Conservation (phyloP, 257 asterid species). For the Fraxinus anomala region DNA sequence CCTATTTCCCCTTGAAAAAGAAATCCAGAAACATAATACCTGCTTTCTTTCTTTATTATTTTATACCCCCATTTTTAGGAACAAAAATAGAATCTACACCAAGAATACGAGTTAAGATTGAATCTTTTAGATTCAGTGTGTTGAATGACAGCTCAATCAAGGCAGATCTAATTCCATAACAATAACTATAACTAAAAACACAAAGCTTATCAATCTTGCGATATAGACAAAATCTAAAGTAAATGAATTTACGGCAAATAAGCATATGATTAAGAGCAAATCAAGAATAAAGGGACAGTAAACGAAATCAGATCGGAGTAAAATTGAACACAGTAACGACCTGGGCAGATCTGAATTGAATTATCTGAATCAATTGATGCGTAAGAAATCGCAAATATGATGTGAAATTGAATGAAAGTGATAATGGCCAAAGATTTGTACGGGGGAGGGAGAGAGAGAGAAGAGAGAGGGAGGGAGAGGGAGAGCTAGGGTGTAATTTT, state of each 20-base stretch:
- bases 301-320: slow-evolving; percentile 18
- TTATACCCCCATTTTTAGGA: neutral
- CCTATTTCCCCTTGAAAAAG: neutral
- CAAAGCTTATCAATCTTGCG: slow-evolving; percentile 12
- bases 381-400: neutral
- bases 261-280: neutral
- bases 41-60: neutral
- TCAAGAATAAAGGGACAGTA: neutral
- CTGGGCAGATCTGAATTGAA: slow-evolving; percentile 36
- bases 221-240: slow-evolving; percentile 15
- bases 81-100: slow-evolving; percentile 16
- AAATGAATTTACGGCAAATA: neutral
- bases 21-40: neutral
- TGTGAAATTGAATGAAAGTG: slow-evolving; percentile 5
- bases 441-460: slow-evolving; percentile 10
- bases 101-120: neutral
- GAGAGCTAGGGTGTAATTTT: slow-evolving; percentile 2
- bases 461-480: too few species aligned
- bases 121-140: slow-evolving; percentile 16
- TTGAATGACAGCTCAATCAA: slow-evolving; percentile 22
- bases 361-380: slow-evolving; percentile 20
- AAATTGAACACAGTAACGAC: slow-evolving; percentile 24
- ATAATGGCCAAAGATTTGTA: slow-evolving; percentile 13
- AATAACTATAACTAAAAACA: neutral
- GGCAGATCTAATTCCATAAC: slow-evolving; percentile 31